A percentile compares a stretch with the other conserved stretches of the same genome.
Conservation (phyloP, 2,329 filamentous ascomycete genomes). For the Beauveria sp. region DNA sequence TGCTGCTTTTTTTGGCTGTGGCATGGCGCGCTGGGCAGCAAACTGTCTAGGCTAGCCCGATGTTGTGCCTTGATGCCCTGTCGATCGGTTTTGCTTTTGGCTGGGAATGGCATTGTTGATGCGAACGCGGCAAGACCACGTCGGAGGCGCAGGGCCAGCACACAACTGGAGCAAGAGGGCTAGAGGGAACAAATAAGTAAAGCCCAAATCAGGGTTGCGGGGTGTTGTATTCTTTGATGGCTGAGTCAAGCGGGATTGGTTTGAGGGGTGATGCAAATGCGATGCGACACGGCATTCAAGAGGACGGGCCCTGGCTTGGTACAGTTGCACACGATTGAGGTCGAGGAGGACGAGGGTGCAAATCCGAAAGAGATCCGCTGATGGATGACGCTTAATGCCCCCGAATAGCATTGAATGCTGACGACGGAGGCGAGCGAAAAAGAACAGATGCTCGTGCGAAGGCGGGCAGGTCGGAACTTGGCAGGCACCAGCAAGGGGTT, state of each 20-base stretch:
- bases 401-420: neutral
- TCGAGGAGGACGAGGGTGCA: too few relatives aligned
- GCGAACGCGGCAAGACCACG: slow-evolving; percentile 2
- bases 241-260: neutral
- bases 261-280: neutral
- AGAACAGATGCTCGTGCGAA: neutral
- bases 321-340: neutral
- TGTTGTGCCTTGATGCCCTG: neutral
- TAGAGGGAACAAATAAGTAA: neutral
- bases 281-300: neutral
- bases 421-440: neutral
- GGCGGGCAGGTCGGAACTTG: neutral
- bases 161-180: neutral
- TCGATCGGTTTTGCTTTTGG: neutral
- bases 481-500: neutral
- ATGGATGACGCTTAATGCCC: neutral
- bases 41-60: slow-evolving; percentile 1
- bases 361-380: too few relatives aligned
- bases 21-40: neutral
- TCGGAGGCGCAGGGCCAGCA: neutral
- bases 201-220: neutral
- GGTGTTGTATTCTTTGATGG: neutral
- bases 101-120: slow-evolving; percentile 5
- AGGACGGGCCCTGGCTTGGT: neutral
- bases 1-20: neutral